Conservation (phyloP, 2,329 filamentous ascomycete genomes). For the Colletotrichum cuscutae region DNA sequence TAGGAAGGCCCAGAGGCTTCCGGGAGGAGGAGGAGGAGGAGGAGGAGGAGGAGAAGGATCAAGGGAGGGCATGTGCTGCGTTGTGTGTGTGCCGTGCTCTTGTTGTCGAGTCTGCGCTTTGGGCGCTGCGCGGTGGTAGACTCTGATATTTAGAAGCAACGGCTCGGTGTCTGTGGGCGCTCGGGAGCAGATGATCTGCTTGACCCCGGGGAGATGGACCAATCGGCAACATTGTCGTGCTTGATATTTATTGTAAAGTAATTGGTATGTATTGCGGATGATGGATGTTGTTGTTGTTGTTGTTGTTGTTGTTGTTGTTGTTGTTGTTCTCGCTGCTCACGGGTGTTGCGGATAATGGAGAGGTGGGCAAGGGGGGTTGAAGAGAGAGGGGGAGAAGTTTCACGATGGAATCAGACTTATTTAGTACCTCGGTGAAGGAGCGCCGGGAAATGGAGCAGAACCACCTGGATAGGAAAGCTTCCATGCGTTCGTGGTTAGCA, state of each 20-base stretch:
- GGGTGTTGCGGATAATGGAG: not conserved
- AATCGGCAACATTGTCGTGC: not conserved
- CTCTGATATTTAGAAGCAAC: not conserved
- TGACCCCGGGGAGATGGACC: not conserved
- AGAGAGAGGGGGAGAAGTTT: slow-evolving; percentile 6
- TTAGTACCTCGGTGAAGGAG: not conserved
- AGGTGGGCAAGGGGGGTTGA: not conserved
- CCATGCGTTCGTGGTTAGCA: not conserved
- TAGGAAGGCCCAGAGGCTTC: not conserved
- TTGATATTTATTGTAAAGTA: not conserved
- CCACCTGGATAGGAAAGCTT: not conserved
- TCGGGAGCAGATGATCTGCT: not conserved
- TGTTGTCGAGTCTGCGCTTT: slow-evolving; percentile 16
- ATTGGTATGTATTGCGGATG: not conserved
- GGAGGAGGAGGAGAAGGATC: not conserved
- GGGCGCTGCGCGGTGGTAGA: slow-evolving; percentile 17
- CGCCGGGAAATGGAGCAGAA: not conserved
- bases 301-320: too few relatives aligned
- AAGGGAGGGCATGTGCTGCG: not conserved
- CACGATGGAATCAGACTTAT: slow-evolving; percentile 17
- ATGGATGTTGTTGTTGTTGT: not conserved
- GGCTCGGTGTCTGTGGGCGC: not conserved
- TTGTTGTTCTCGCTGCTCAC: not conserved
- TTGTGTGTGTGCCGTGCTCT: not conserved
- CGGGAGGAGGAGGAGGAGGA: not conserved